Evolutionary conservation across 345 rosid species (phyloP).

Genomic region (Trapa incisa): DNA sequence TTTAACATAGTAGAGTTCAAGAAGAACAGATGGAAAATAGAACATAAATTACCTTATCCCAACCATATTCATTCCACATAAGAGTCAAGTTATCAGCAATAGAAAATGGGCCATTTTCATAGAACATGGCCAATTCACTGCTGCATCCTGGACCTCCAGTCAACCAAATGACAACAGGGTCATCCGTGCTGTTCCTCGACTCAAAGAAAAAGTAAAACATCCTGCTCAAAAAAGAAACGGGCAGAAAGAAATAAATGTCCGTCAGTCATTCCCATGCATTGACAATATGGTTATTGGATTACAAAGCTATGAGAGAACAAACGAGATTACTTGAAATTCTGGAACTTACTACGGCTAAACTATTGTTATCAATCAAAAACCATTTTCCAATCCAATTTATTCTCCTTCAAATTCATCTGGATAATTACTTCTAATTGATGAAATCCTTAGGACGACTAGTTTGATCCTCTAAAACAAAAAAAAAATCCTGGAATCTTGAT

Average conservation of each 20-base stretch:
- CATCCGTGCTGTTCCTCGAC: constrained; percentile 60
- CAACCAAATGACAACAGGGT: constrained; percentile 94
- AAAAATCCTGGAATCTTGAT: not conserved
- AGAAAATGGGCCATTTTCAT: constrained; percentile 90
- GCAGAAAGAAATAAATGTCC: not conserved
- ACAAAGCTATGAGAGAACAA: not conserved
- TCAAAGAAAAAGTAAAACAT: constrained; percentile 98
- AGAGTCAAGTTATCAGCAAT: constrained; percentile 78
- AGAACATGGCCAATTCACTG: constrained; percentile 93
- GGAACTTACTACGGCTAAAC: no score
- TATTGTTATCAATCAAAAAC: not conserved
- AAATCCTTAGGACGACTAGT: not conserved
- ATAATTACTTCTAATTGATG: no score
- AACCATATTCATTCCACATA: constrained; percentile 75
- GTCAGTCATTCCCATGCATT: not conserved
- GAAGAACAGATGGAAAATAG: not conserved
- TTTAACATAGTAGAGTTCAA: not conserved
- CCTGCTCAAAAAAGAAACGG: constrained; percentile 21
- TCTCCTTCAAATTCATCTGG: not conserved
- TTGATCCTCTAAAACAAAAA: not conserved
- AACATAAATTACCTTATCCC: constrained; percentile 58
- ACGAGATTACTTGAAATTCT: not conserved
- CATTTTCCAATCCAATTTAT: not conserved
- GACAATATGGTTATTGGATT: not conserved
- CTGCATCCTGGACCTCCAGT: constrained; percentile 99